phyloP scores from a whole-genome alignment of 768 basidiomycete genomes.

The Boletus edulis region DNA sequence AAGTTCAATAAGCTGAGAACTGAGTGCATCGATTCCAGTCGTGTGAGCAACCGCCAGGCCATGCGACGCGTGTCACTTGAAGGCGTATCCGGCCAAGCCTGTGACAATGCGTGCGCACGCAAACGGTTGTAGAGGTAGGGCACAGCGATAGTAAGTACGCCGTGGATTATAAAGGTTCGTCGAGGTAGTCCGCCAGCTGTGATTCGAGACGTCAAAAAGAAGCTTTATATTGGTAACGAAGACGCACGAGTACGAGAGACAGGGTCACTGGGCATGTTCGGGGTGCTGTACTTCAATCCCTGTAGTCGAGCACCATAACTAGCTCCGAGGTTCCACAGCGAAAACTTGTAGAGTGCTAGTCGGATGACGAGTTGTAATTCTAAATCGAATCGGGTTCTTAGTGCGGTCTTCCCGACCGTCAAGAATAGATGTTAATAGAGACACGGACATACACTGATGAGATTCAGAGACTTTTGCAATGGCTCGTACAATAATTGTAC shows the following conservation, averaged over 20 bases:
- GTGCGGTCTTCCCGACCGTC: constrained; percentile 44
- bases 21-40: constrained; percentile 65
- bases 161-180: constrained; percentile 61
- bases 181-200: constrained; percentile 67
- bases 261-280: constrained; percentile 1
- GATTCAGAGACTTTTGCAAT: constrained; percentile 65
- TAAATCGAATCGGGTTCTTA: constrained; percentile 65
- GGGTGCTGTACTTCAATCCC: constrained; percentile 59
- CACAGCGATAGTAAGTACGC: constrained; percentile 65
- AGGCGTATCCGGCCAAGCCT: constrained; percentile 90
- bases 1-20: constrained; percentile 72
- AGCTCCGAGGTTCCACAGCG: constrained; percentile 75
- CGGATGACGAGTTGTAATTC: constrained; percentile 72
- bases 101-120: constrained; percentile 71
- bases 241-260: constrained; percentile 24
- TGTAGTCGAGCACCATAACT: constrained; percentile 85
- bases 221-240: background rate
- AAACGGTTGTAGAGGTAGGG: constrained; percentile 80
- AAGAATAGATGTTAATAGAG: constrained; percentile 4
- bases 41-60: constrained; percentile 67
- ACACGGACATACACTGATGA: constrained; percentile 56
- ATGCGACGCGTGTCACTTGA: constrained; percentile 70
- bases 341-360: constrained; percentile 74
- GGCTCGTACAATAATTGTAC: constrained; percentile 80
- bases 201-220: background rate